These are phyloP conservation scores for grape (Vitis vinifera) DNA, from an alignment of 164 flowering plant genomes.

Conservation along the genomic window ASM3070453v1 NC_081819.1:14323501-14324000, in stretches of 20 bases:
- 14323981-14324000: too few relatives aligned
- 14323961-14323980: too few relatives aligned
- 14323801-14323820: too few relatives aligned
- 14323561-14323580: not conserved
- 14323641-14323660: conserved; percentile 95
- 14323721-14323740: not conserved
- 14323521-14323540: conserved; percentile 96
- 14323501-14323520: conserved; percentile 85
- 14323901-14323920: too few relatives aligned
- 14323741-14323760: not conserved
- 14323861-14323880: too few relatives aligned
- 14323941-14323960: too few relatives aligned
- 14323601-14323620: not conserved
- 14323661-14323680: conserved; percentile 96
- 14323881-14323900: too few relatives aligned
- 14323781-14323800: too few relatives aligned
- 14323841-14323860: too few relatives aligned
- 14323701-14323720: conserved; percentile 98
- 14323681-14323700: conserved; percentile 97
- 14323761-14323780: not conserved
- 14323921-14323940: too few relatives aligned
- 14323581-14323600: not conserved
- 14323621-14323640: conserved; percentile 91
- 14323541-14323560: conserved; percentile 64
- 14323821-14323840: too few relatives aligned